These are phyloP conservation scores for Entomortierella chlamydospora DNA, from an alignment of 192 early-diverging fungal genomes.

Conservation along the genomic window DNA sequence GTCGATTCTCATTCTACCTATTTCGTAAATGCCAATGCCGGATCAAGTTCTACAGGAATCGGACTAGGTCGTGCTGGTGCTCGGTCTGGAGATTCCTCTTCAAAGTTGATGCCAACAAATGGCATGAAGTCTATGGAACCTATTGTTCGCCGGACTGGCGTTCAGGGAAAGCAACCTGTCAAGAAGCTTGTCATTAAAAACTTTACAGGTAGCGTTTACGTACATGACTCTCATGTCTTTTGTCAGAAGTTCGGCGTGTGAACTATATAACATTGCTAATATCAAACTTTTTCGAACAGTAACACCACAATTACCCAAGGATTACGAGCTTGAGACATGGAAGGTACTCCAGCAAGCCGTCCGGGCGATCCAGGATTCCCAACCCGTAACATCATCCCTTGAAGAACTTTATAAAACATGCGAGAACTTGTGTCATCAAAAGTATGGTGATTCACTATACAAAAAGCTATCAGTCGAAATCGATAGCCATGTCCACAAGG, in stretches of 20 bases:
- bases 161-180: constrained; percentile 54
- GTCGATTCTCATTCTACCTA: constrained; percentile 24
- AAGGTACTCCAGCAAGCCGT: constrained; percentile 74
- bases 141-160: constrained; percentile 31
- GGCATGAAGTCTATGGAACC: constrained; percentile 20
- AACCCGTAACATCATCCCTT: constrained; percentile 73
- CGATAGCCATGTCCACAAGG: constrained; percentile 62
- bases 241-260: not conserved
- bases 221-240: not conserved
- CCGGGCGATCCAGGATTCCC: constrained; percentile 74
- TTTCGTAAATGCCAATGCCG: constrained; percentile 14
- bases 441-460: constrained; percentile 74
- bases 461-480: constrained; percentile 66
- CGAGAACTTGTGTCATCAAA: constrained; percentile 84
- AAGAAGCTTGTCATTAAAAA: constrained; percentile 74
- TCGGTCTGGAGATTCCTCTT: not conserved
- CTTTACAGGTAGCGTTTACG: constrained; percentile 65
- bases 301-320: constrained; percentile 70
- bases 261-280: not conserved
- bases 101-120: not conserved
- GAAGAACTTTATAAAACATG: constrained; percentile 90
- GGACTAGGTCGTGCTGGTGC: constrained; percentile 36
- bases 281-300: constrained; percentile 11
- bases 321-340: constrained; percentile 76
- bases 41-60: constrained; percentile 18